These are phyloP conservation scores for Anethum foeniculum DNA, from an alignment of 140 eudicot species.

Conservation along the genomic window DNA sequence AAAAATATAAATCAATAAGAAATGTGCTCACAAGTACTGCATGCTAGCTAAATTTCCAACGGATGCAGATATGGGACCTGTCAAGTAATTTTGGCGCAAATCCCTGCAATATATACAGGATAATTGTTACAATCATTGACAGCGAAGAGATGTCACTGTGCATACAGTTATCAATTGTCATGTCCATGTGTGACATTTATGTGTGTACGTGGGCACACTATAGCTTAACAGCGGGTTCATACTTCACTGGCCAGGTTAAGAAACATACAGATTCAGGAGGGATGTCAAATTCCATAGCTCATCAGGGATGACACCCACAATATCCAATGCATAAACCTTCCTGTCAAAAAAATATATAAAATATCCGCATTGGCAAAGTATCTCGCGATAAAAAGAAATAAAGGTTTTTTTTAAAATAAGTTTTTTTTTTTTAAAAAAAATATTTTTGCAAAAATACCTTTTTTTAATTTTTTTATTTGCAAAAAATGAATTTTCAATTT, in stretches of 20 bases:
- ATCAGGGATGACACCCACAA: conserved; percentile 25
- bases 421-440: no score
- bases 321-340: conserved; percentile 24
- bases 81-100: conserved; percentile 54
- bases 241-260: not conserved
- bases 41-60: conserved; percentile 53
- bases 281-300: conserved; percentile 52
- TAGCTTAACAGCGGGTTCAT: not conserved
- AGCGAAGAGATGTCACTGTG: not conserved
- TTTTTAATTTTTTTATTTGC: no score
- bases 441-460: no score
- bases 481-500: no score
- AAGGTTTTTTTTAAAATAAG: no score
- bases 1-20: not conserved
- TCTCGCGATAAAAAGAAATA: no score
- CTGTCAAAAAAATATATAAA: conserved; percentile 27
- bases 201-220: not conserved
- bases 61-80: conserved; percentile 62
- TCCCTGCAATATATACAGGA: conserved; percentile 31
- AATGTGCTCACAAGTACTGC: conserved; percentile 54
- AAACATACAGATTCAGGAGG: conserved; percentile 36
- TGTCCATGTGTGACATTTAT: not conserved
- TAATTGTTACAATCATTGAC: not conserved
- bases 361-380: no score
- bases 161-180: not conserved